A percentile compares a stretch with the other conserved stretches of the same genome.
Evolutionary conservation across 2,329 filamentous ascomycete genomes (phyloP).

Genomic region (Ustilaginoidea virens): DNA sequence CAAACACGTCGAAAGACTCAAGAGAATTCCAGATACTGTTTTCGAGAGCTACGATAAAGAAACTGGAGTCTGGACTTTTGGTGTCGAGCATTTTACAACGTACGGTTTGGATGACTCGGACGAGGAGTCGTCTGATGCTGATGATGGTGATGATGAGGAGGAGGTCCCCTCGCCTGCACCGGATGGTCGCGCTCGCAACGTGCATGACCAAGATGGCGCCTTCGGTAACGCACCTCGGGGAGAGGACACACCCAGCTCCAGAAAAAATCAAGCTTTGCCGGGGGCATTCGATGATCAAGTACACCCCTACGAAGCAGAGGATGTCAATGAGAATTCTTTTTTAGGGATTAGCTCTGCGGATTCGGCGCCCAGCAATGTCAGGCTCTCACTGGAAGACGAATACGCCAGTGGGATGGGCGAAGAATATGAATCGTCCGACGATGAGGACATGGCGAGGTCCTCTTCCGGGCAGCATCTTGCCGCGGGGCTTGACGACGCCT

Average conservation of each 20-base stretch:
- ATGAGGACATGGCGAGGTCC: slow-evolving; percentile 64
- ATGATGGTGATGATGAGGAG: too few relatives aligned
- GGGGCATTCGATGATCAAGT: slow-evolving; percentile 62
- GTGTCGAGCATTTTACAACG: slow-evolving; percentile 91
- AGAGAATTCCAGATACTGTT: slow-evolving; percentile 61
- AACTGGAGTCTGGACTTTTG: slow-evolving; percentile 80
- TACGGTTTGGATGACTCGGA: slow-evolving; percentile 78
- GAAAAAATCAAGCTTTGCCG: slow-evolving; percentile 41
- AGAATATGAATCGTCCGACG: slow-evolving; percentile 61
- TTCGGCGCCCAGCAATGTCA: slow-evolving; percentile 49
- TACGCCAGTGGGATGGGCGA: slow-evolving; percentile 41
- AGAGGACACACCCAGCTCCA: slow-evolving; percentile 44
- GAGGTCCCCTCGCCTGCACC: slow-evolving; percentile 6
- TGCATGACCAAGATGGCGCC: slow-evolving; percentile 12
- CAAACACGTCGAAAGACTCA: slow-evolving; percentile 73
- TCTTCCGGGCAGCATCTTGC: slow-evolving; percentile 58
- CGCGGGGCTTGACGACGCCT: slow-evolving; percentile 53
- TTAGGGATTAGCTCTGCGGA: slow-evolving; percentile 83
- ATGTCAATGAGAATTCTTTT: slow-evolving; percentile 58
- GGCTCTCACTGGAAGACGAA: slow-evolving; percentile 47
- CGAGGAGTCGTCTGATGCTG: slow-evolving; percentile 54
- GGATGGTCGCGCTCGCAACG: slow-evolving; percentile 1
- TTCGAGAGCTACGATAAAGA: slow-evolving; percentile 69
- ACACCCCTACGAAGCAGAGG: slow-evolving; percentile 38
- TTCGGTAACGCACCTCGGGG: slow-evolving; percentile 19